A percentile compares a stretch with the other conserved stretches of the same genome.
Evolutionary conservation across 768 basidiomycete genomes (phyloP).

Genomic region (Tulasnella sp.): DNA sequence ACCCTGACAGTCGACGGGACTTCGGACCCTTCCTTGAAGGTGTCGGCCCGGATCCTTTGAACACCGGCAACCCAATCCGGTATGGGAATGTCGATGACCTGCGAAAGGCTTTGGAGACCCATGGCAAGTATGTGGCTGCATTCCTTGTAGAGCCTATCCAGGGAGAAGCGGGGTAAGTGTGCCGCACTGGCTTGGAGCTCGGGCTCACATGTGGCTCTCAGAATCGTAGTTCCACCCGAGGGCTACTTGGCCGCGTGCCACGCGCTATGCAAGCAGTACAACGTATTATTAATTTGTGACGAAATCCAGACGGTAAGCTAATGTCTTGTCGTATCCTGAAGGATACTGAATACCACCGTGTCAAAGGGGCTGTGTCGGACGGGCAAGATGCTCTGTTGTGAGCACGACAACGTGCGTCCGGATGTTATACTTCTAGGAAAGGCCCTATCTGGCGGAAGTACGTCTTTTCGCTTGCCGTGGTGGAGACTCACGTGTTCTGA

Average conservation of each 20-base stretch:
- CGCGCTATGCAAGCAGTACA: conserved; percentile 80
- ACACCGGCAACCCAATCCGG: conserved; percentile 47
- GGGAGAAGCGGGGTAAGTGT: conserved; percentile 86
- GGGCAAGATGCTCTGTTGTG: conserved; percentile 83
- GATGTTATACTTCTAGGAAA: conserved; percentile 92
- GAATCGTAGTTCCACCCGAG: conserved; percentile 81
- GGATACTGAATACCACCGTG: background rate
- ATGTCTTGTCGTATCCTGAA: background rate
- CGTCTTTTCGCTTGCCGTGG: conserved; percentile 23
- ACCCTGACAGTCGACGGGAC: conserved; percentile 72
- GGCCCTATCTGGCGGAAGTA: conserved; percentile 89
- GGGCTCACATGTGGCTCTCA: conserved; percentile 23
- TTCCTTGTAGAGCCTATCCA: conserved; percentile 98
- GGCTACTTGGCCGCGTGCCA: conserved; percentile 74
- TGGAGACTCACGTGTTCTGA: background rate
- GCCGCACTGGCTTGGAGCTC: background rate
- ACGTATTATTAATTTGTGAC: conserved; percentile 92
- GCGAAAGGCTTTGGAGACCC: conserved; percentile 61
- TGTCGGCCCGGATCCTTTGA: conserved; percentile 60
- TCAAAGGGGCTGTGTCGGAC: conserved; percentile 75
- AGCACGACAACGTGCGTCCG: conserved; percentile 78
- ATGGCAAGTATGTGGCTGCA: conserved; percentile 77
- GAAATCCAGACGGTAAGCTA: conserved; percentile 83
- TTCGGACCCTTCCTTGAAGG: conserved; percentile 85
- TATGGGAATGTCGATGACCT: conserved; percentile 77